These are phyloP conservation scores for Rhizophora apiculata DNA, from an alignment of 345 rosid species.

Conservation along the genomic window DNA sequence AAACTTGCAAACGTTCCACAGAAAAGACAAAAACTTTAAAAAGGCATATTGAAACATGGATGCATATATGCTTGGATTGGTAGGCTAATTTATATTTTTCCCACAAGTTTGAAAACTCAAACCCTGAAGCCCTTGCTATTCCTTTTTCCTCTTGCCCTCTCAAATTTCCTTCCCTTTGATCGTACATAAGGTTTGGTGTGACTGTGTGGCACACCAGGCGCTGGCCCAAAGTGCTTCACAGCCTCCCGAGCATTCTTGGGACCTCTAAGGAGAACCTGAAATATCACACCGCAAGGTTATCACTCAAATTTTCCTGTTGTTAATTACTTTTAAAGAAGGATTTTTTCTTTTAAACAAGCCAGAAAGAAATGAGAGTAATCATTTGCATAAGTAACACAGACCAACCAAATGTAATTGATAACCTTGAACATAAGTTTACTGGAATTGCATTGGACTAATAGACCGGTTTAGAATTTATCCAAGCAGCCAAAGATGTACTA, in stretches of 20 bases:
- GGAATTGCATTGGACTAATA: too few relatives aligned
- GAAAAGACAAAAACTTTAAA: too few relatives aligned
- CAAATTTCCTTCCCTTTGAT: slow-evolving; percentile 35
- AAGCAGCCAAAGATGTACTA: too few relatives aligned
- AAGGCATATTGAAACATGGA: too few relatives aligned
- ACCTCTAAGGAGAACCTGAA: slow-evolving; percentile 30
- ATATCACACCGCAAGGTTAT: background rate
- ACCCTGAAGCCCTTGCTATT: slow-evolving; percentile 33
- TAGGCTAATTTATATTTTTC: too few relatives aligned
- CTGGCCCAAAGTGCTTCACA: slow-evolving; percentile 36
- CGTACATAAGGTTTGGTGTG: slow-evolving; percentile 33
- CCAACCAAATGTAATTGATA: background rate
- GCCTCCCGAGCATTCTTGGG: slow-evolving; percentile 34
- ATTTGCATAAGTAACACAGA: background rate
- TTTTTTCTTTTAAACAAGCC: background rate
- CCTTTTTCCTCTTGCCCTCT: slow-evolving; percentile 32
- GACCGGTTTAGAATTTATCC: too few relatives aligned
- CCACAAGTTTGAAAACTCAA: background rate
- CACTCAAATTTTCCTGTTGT: background rate
- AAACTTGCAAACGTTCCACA: too few relatives aligned
- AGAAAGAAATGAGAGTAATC: background rate
- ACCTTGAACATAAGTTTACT: background rate
- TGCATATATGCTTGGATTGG: too few relatives aligned
- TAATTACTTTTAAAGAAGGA: background rate
- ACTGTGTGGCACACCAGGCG: slow-evolving; percentile 39